phyloP scores from a whole-genome alignment of 805 yeast genomes.

The Blastobotrys mokoenaii region DNA sequence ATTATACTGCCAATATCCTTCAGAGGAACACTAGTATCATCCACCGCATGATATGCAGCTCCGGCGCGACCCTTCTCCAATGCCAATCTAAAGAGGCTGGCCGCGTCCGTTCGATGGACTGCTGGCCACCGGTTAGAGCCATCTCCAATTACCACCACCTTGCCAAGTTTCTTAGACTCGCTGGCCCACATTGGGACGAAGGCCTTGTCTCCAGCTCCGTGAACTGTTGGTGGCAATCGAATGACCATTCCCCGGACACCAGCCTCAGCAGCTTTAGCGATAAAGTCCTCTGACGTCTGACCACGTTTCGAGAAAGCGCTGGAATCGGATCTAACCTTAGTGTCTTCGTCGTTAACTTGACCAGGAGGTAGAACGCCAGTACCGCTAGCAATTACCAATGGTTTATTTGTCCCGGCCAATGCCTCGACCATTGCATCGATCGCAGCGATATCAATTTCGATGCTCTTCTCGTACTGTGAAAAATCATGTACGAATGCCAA shows the following conservation, averaged over 20 bases:
- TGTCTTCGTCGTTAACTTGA: slow-evolving; percentile 12
- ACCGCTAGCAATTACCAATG: slow-evolving; percentile 26
- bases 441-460: slow-evolving; percentile 25
- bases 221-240: slow-evolving; percentile 31
- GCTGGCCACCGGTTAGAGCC: slow-evolving; percentile 30
- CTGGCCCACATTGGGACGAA: slow-evolving; percentile 20
- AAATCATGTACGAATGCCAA: slow-evolving; percentile 32
- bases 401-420: slow-evolving; percentile 25
- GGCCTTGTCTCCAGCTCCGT: slow-evolving; percentile 27
- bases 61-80: slow-evolving; percentile 25
- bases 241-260: slow-evolving; percentile 25
- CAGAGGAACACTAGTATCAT: slow-evolving; percentile 19
- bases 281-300: slow-evolving; percentile 12
- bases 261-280: slow-evolving; percentile 15
- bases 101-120: slow-evolving; percentile 29
- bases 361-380: slow-evolving; percentile 9
- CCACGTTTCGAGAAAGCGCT: slow-evolving; percentile 7
- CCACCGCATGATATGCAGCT: slow-evolving; percentile 21
- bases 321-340: neutral
- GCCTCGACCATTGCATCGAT: slow-evolving; percentile 25
- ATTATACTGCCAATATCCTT: slow-evolving; percentile 26
- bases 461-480: slow-evolving; percentile 14
- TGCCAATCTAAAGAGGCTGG: slow-evolving; percentile 25
- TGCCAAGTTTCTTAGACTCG: slow-evolving; percentile 18
- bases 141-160: slow-evolving; percentile 31